These are phyloP conservation scores for Aureobasidium sp. DNA, from an alignment of 2,329 filamentous ascomycete genomes.

Conservation along the genomic window DNA sequence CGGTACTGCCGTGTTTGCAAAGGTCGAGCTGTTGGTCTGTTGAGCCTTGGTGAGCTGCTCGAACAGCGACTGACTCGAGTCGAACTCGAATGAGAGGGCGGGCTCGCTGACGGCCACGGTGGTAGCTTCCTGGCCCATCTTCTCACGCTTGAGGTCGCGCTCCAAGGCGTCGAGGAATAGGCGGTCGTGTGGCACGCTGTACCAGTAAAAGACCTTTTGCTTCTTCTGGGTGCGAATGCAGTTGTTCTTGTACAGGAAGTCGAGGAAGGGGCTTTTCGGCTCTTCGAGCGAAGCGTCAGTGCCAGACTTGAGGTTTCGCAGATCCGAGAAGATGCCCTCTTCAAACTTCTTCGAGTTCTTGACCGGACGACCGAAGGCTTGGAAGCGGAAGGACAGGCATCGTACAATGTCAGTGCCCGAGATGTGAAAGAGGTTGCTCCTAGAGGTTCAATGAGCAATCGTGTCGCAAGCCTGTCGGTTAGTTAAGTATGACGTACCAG, in stretches of 20 bases:
- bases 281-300: conserved; percentile 97
- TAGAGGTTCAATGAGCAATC: conserved; percentile 24
- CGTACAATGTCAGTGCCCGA: conserved; percentile 98
- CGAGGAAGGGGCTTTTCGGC: conserved; percentile 95
- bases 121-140: conserved; percentile 98
- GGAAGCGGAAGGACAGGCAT: conserved; percentile 96
- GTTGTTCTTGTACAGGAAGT: conserved; percentile 99
- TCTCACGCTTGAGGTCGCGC: conserved; percentile 95
- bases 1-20: conserved; percentile 36
- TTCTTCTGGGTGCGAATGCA: conserved; percentile 99
- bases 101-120: conserved; percentile 96
- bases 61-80: conserved; percentile 97
- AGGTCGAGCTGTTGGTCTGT: conserved; percentile 96
- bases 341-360: conserved; percentile 99
- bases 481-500: conserved; percentile 46
- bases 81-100: conserved; percentile 95
- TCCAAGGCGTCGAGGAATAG: conserved; percentile 96
- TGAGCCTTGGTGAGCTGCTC: conserved; percentile 99
- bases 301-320: conserved; percentile 95
- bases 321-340: conserved; percentile 97
- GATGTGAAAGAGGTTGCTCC: conserved; percentile 99
- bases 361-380: conserved; percentile 94
- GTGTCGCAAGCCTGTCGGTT: conserved; percentile 16
- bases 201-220: conserved; percentile 99
- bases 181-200: conserved; percentile 95